These are phyloP conservation scores for Pyrenula aspistea DNA, from an alignment of 495 filamentous ascomycete genomes.

Conservation along the genomic window DNA sequence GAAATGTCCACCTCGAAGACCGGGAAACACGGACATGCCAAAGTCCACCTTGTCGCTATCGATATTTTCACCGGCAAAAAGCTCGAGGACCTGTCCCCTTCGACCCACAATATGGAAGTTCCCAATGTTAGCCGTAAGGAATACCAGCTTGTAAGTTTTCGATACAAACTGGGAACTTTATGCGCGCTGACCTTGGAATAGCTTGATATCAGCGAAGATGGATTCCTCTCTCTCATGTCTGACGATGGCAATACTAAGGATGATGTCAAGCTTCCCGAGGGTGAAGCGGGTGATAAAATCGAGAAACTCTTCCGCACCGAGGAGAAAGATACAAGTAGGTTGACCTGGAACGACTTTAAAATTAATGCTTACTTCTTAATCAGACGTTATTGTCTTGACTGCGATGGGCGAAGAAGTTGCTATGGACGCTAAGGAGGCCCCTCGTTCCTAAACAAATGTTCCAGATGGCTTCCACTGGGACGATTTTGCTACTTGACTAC, in stretches of 20 bases:
- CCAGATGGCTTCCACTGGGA: too few relatives aligned
- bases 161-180: not conserved
- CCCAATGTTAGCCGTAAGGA: slow-evolving; percentile 81
- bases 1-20: slow-evolving; percentile 99
- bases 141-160: slow-evolving; percentile 74
- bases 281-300: slow-evolving; percentile 76
- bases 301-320: slow-evolving; percentile 59
- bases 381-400: slow-evolving; percentile 82
- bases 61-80: slow-evolving; percentile 99
- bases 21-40: slow-evolving; percentile 99
- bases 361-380: too few relatives aligned
- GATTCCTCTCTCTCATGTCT: slow-evolving; percentile 79
- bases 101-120: slow-evolving; percentile 99
- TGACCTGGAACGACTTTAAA: not conserved
- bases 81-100: slow-evolving; percentile 96
- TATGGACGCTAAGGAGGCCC: slow-evolving; percentile 88
- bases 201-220: slow-evolving; percentile 84
- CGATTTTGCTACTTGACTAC: not conserved
- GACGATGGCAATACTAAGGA: slow-evolving; percentile 76
- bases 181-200: slow-evolving; percentile 19
- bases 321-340: slow-evolving; percentile 76
- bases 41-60: slow-evolving; percentile 93
- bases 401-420: slow-evolving; percentile 92
- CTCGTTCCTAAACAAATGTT: slow-evolving; percentile 20
- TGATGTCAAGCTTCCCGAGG: slow-evolving; percentile 87